Percentiles rank a stretch among this genome's conserved stretches.
Evolutionary conservation across 768 basidiomycete species (phyloP).

Genomic region (Tricholoma saponaceum): DNA sequence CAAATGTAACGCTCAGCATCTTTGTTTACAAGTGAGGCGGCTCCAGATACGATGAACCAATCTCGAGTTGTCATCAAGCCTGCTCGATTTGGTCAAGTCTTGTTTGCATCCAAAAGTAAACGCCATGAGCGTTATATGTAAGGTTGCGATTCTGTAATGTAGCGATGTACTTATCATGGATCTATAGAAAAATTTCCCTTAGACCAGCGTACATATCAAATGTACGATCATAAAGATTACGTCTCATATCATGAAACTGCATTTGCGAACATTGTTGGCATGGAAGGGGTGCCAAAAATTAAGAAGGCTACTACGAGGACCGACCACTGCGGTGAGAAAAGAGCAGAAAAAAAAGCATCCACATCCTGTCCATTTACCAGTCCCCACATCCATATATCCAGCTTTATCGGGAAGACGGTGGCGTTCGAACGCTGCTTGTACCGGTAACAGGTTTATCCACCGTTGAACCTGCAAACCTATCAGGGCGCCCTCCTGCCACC

Average conservation of each 20-base stretch:
- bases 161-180: too few relatives aligned
- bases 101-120: too few relatives aligned
- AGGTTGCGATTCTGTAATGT: too few relatives aligned
- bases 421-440: neutral
- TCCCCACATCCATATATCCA: neutral
- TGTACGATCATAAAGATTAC: neutral
- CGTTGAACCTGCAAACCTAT: constrained; percentile 28
- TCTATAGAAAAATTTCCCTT: too few relatives aligned
- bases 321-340: neutral
- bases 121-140: too few relatives aligned
- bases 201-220: constrained; percentile 1
- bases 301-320: neutral
- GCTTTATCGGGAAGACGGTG: constrained; percentile 1
- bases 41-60: too few relatives aligned
- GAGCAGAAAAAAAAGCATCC: neutral
- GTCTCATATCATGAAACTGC: neutral
- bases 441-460: constrained; percentile 7
- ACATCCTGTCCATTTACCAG: neutral
- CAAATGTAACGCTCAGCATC: too few relatives aligned
- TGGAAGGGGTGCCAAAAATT: neutral
- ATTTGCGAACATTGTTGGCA: neutral
- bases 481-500: constrained; percentile 29
- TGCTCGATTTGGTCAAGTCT: too few relatives aligned
- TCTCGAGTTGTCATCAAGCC: too few relatives aligned
- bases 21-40: too few relatives aligned